These are phyloP conservation scores for Solanum peruvianum DNA, from an alignment of 257 asterid species.

Conservation along the genomic window DNA sequence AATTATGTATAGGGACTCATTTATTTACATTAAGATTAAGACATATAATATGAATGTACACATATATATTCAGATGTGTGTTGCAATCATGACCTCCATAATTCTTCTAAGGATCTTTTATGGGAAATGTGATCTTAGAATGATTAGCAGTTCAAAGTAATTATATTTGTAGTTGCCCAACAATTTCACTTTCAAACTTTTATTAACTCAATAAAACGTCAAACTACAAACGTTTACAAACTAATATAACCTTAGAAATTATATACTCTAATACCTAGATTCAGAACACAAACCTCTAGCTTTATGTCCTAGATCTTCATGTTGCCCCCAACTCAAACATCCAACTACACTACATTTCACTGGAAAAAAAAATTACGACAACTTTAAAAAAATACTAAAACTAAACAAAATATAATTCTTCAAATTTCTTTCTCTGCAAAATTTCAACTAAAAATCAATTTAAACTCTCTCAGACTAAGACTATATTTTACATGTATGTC, in stretches of 20 bases:
- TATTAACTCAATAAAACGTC: not conserved
- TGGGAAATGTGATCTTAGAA: not conserved
- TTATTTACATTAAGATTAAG: not conserved
- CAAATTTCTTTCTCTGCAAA: no score
- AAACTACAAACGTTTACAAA: not conserved
- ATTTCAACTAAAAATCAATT: no score
- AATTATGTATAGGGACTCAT: not conserved
- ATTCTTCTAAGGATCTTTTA: no score
- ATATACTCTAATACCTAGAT: not conserved
- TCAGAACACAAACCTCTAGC: not conserved
- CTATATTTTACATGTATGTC: no score
- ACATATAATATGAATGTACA: not conserved
- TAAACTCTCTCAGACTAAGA: no score
- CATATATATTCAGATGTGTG: not conserved
- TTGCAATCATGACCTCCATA: not conserved
- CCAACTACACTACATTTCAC: no score
- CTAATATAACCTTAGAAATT: not conserved
- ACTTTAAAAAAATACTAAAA: no score
- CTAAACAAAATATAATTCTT: no score
- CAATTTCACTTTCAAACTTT: not conserved
- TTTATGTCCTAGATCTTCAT: no score
- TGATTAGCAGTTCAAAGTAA: no score
- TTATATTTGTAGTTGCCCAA: not conserved
- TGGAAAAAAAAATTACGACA: no score
- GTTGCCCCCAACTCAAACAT: no score